Evolutionary conservation across 2,329 filamentous ascomycete genomes (phyloP).

Genomic region (Trichophyton schoenleinii): DNA sequence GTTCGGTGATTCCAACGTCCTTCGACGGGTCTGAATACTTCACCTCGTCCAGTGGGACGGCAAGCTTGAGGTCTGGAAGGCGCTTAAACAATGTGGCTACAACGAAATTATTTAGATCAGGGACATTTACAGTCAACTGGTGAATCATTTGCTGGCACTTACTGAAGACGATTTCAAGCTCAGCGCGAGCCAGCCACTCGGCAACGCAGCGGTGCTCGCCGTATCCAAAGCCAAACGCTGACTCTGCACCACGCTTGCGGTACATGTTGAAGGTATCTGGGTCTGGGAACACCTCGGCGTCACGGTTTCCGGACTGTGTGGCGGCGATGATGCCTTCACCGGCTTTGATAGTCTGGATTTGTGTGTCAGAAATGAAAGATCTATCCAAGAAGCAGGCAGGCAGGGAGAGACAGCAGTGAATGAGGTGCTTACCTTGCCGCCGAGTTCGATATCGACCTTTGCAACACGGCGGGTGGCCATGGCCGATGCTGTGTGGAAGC

Average conservation of each 20-base stretch:
- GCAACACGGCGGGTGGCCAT: conserved; percentile 38
- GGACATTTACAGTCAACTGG: no score
- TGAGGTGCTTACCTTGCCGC: conserved; percentile 25
- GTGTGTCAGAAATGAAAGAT: not conserved
- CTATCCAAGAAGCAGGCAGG: not conserved
- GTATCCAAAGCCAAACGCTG: conserved; percentile 36
- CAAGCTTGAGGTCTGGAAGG: conserved; percentile 31
- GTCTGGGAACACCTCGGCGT: conserved; percentile 33
- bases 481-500: conserved; percentile 38
- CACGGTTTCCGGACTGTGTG: conserved; percentile 38
- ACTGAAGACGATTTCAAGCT: conserved; percentile 36
- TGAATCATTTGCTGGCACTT: conserved; percentile 14
- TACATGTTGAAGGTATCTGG: conserved; percentile 36
- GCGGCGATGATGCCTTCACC: conserved; percentile 38
- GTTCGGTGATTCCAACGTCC: conserved; percentile 32
- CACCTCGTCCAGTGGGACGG: conserved; percentile 29
- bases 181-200: conserved; percentile 33
- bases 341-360: conserved; percentile 26
- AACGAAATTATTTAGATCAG: not conserved
- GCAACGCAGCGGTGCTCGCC: conserved; percentile 38
- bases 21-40: conserved; percentile 28
- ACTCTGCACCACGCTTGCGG: conserved; percentile 23
- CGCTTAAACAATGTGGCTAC: conserved; percentile 29
- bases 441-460: conserved; percentile 36
- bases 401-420: not conserved